Evolutionary conservation across 2,329 filamentous ascomycete genomes (phyloP), one percentile per base, ranked within the genome.

Genomic region (Polytolypa hystricis): DNA sequence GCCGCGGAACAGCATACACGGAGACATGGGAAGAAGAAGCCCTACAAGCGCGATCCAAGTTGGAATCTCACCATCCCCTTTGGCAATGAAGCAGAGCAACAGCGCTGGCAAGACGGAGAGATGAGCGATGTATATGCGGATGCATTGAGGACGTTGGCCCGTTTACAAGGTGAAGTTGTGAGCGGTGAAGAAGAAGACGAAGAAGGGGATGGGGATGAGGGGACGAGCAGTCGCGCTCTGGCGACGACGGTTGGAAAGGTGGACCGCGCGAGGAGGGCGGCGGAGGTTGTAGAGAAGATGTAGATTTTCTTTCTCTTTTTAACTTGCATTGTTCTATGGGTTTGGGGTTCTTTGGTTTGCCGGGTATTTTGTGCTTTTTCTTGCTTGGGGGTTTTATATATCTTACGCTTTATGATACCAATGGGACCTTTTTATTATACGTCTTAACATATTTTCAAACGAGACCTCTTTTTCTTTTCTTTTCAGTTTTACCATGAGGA

Each of bases 241-340:
- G 64, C 65, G 10, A 62, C 60, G 37, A 64, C 65, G 6, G 53
- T 67, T 17, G 65, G 64, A 14, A 66, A 61, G 46, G 58, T 61
- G 12, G 64, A 69, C 44, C 54, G 65, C 37, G 65, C 65, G 21
- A 56, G 52, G 15, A 54, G 53, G 33, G 62, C 61, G 25, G 62
- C 56, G 16, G 65, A 67, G 35, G 62, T 67, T n/a, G 60, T 67
- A 39, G 62, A 68, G 47, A 56, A 55, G 42, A 60, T 63, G 47
- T 66, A 47, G 61, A 7, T 25, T 25, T 25, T n/a, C n/a, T n/a
- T 25, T 25, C n/a, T 7, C 21, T n/a, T n/a, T 25, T 25, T 25
- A n/a, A 25, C n/a, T 25, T 25, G n/a, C n/a, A n/a, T 11, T n/a
- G 25, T 23, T 26, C 16, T 16, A 34, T 4, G 12, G 12, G 19